A percentile compares a stretch with the other conserved stretches of the same genome.
phyloP scores from a whole-genome alignment of 163 green algal genomes.

The Prototheca stagnorum region DNA sequence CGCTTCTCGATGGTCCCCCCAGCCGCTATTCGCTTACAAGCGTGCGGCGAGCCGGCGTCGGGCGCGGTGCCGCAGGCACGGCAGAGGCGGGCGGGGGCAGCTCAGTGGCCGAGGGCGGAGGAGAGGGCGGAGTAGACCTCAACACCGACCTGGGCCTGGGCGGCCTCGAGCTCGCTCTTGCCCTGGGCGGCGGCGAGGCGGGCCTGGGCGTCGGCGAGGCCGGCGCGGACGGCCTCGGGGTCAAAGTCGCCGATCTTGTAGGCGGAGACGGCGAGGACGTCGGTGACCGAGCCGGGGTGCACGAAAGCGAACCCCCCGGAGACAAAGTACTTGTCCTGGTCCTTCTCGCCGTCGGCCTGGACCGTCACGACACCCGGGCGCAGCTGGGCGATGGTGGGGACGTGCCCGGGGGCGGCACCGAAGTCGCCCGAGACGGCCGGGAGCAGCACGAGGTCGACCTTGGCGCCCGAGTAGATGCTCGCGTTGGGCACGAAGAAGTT shows the following conservation, averaged over 20 bases:
- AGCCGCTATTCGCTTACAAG: too few relatives aligned
- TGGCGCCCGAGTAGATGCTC: constrained; percentile 13
- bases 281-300: constrained; percentile 77
- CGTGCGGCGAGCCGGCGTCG: too few relatives aligned
- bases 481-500: constrained; percentile 62
- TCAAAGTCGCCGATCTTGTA: constrained; percentile 79
- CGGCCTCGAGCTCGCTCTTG: constrained; percentile 86
- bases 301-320: constrained; percentile 90
- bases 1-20: too few relatives aligned
- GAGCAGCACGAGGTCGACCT: constrained; percentile 70
- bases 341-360: constrained; percentile 67
- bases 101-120: constrained; percentile 40
- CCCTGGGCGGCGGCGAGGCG: constrained; percentile 41
- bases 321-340: constrained; percentile 87
- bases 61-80: too few relatives aligned
- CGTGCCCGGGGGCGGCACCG: constrained; percentile 93
- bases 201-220: constrained; percentile 58
- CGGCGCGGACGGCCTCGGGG: constrained; percentile 45
- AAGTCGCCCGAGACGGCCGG: constrained; percentile 90
- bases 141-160: constrained; percentile 74
- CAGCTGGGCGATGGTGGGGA: constrained; percentile 91
- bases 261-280: constrained; percentile 87
- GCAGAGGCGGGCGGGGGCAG: too few relatives aligned
- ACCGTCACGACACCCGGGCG: constrained; percentile 83
- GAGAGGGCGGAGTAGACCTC: constrained; percentile 94